Evolutionary conservation across 139 green algal genomes (phyloP).

Genomic region (Deuterostichococcus epilithicus): DNA sequence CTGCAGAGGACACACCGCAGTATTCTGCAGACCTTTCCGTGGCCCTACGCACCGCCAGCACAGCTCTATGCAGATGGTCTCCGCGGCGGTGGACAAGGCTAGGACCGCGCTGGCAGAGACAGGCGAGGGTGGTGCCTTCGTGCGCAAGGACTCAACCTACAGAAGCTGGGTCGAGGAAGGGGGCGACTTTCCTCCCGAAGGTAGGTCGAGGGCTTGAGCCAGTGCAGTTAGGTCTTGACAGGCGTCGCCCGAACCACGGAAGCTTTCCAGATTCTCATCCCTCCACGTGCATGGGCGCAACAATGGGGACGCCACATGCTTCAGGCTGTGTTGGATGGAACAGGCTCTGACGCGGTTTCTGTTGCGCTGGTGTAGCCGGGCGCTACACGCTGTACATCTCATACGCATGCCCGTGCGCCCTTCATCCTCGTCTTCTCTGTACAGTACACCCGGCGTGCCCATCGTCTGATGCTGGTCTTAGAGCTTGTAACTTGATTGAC

Average conservation of each 20-base stretch:
- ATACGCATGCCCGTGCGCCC: constrained; percentile 89
- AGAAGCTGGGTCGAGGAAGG: constrained; percentile 47
- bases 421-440: no score
- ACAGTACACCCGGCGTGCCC: no score
- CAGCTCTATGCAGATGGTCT: no score
- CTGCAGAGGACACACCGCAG: no score
- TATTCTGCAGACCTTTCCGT: no score
- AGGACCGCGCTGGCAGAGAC: constrained; percentile 56
- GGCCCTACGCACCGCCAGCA: no score
- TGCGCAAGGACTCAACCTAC: constrained; percentile 29
- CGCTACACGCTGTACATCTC: constrained; percentile 96
- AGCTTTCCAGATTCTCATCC: neutral
- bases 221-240: neutral
- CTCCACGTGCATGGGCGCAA: no score
- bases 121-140: constrained; percentile 28
- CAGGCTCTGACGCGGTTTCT: neutral
- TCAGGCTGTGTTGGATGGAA: neutral
- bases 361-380: constrained; percentile 34
- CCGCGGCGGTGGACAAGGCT: constrained; percentile 1
- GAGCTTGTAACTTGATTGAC: no score
- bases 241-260: neutral
- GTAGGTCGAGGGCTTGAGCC: constrained; percentile 11
- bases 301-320: no score
- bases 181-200: constrained; percentile 47
- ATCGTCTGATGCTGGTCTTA: no score